These are phyloP conservation scores for Pleurotus tuber-regium DNA, from an alignment of 768 basidiomycete species.

Conservation along the genomic window DNA sequence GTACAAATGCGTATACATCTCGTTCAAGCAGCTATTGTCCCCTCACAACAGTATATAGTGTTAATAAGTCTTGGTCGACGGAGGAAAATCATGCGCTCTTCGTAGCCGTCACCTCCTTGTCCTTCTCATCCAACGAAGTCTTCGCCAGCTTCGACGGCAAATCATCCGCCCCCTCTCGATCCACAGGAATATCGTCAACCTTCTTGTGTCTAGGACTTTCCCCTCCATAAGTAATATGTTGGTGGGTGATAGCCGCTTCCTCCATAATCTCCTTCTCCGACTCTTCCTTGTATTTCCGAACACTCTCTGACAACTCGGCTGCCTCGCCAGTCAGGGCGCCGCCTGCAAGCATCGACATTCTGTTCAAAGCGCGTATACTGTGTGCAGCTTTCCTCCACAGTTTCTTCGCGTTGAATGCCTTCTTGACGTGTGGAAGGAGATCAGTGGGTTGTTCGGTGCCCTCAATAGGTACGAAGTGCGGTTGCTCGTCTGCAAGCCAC, in stretches of 20 bases:
- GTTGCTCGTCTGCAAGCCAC: conserved; percentile 72
- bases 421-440: conserved; percentile 86
- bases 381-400: conserved; percentile 88
- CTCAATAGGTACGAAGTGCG: conserved; percentile 67
- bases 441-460: conserved; percentile 65
- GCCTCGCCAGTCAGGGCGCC: conserved; percentile 39
- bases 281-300: conserved; percentile 76
- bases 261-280: conserved; percentile 57
- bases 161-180: conserved; percentile 19
- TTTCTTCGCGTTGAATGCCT: conserved; percentile 83
- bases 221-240: conserved; percentile 31
- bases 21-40: too few relatives aligned
- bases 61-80: too few relatives aligned
- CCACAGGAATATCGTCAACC: conserved; percentile 22
- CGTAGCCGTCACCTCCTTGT: too few relatives aligned
- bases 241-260: conserved; percentile 46
- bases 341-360: conserved; percentile 63
- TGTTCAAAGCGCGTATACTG: conserved; percentile 81
- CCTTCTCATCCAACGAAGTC: conserved; percentile 24
- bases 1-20: too few relatives aligned
- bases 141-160: conserved; percentile 28
- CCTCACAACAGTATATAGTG: too few relatives aligned
- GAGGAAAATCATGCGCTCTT: too few relatives aligned
- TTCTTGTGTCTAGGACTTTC: conserved; percentile 16
- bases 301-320: conserved; percentile 51